Conservation (phyloP, 129 eudicot species). For the Silybum marianum region DNA sequence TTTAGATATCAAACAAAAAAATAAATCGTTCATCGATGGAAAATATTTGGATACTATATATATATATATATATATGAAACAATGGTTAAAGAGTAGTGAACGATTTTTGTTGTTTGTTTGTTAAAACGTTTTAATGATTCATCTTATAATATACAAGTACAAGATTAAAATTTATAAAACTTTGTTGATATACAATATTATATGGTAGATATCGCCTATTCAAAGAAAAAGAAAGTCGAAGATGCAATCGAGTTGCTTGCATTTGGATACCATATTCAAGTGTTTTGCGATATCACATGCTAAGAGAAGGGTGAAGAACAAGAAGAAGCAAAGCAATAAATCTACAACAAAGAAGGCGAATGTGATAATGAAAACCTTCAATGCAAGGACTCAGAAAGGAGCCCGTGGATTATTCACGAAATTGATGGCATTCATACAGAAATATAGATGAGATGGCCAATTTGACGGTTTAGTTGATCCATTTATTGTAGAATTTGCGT, state of each 20-base stretch:
- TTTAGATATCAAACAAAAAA: not conserved
- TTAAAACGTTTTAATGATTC: not conserved
- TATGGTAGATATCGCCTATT: conserved; percentile 16
- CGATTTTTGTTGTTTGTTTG: not conserved
- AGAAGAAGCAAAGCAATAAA: conserved; percentile 18
- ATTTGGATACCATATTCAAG: conserved; percentile 32
- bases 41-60: not conserved
- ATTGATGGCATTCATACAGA: conserved; percentile 37
- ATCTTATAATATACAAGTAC: not conserved
- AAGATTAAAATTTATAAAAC: not conserved
- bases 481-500: not conserved
- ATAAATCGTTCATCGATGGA: too few relatives aligned
- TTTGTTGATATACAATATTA: not conserved
- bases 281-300: conserved; percentile 29
- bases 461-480: not conserved
- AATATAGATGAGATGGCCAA: conserved; percentile 28
- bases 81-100: not conserved
- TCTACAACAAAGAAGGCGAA: conserved; percentile 33
- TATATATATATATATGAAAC: too few relatives aligned
- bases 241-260: conserved; percentile 17
- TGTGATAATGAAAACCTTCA: conserved; percentile 29
- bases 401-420: conserved; percentile 28
- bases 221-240: conserved; percentile 27
- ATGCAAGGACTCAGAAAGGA: conserved; percentile 29
- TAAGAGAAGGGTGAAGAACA: conserved; percentile 27